These are phyloP conservation scores for Amanita brunnescens DNA, from an alignment of 768 basidiomycete species.

Conservation along the genomic window DNA sequence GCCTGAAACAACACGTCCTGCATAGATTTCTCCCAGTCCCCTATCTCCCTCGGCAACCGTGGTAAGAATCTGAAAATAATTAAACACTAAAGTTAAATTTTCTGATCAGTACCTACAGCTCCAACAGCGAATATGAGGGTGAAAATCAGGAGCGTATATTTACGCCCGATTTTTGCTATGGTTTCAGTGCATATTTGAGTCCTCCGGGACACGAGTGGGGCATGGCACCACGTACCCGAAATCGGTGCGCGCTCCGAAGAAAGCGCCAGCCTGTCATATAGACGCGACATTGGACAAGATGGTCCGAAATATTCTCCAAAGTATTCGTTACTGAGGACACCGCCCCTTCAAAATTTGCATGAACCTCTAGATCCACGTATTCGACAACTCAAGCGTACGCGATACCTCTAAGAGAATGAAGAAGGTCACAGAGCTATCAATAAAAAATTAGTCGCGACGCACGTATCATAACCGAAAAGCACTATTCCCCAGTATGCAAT, in stretches of 20 bases:
- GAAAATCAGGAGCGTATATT: slow-evolving; percentile 52
- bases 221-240: slow-evolving; percentile 37
- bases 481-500: slow-evolving; percentile 72
- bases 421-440: neutral
- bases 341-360: slow-evolving; percentile 39
- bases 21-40: slow-evolving; percentile 65
- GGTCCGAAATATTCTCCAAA: slow-evolving; percentile 58
- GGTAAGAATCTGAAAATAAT: slow-evolving; percentile 46
- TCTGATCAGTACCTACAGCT: slow-evolving; percentile 40
- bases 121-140: slow-evolving; percentile 60
- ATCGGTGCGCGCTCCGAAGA: slow-evolving; percentile 78
- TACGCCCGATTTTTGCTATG: slow-evolving; percentile 59
- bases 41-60: slow-evolving; percentile 51
- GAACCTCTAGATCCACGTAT: neutral
- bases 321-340: slow-evolving; percentile 55
- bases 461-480: slow-evolving; percentile 80
- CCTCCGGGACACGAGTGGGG: neutral
- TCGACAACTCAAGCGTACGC: neutral
- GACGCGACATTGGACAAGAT: slow-evolving; percentile 83
- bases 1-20: slow-evolving; percentile 73
- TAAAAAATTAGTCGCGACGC: slow-evolving; percentile 22
- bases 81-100: neutral
- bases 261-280: slow-evolving; percentile 79
- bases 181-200: neutral
- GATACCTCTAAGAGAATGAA: neutral